These are phyloP conservation scores for Berkeleyomyces basicola DNA, from an alignment of 2,329 filamentous ascomycete genomes.

Conservation along the genomic window DNA sequence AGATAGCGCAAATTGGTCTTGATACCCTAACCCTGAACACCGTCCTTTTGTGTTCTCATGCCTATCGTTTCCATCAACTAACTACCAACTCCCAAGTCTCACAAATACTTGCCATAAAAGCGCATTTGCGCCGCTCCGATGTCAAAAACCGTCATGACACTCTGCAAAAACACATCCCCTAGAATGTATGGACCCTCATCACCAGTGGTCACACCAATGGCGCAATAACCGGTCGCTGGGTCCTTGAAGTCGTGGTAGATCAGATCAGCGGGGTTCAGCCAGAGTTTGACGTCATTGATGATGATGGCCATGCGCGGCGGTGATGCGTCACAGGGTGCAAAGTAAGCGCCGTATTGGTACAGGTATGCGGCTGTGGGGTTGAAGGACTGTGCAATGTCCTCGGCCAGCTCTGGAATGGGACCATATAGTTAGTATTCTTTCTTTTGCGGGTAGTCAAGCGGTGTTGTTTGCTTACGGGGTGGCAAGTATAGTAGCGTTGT, in stretches of 20 bases:
- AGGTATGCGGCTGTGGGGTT: constrained; percentile 30
- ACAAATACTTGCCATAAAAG: constrained; percentile 21
- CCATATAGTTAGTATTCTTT: background rate
- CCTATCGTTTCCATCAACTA: too few species aligned
- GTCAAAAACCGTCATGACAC: constrained; percentile 33
- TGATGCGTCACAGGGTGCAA: constrained; percentile 31
- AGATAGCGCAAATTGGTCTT: background rate
- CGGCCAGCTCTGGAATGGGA: constrained; percentile 25
- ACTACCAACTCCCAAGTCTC: background rate
- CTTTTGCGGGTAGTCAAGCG: background rate
- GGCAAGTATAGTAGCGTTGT: constrained; percentile 36
- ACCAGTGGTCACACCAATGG: constrained; percentile 29
- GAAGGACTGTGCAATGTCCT: constrained; percentile 31
- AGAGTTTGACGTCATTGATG: constrained; percentile 28
- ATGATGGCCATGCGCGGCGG: constrained; percentile 30
- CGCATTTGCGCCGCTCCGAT: constrained; percentile 30
- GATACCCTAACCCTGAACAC: background rate
- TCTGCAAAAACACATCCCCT: constrained; percentile 34
- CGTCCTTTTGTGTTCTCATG: too few species aligned
- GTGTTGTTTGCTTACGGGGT: constrained; percentile 22
- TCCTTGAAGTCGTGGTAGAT: constrained; percentile 29
- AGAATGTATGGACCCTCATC: constrained; percentile 31
- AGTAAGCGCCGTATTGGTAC: constrained; percentile 31
- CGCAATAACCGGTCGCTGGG: constrained; percentile 30
- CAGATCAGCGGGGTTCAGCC: constrained; percentile 31